Evolutionary conservation across 768 basidiomycete species (phyloP), one percentile per base, ranked within the genome.

Genomic region (Tylopilus rubrobrunneus): DNA sequence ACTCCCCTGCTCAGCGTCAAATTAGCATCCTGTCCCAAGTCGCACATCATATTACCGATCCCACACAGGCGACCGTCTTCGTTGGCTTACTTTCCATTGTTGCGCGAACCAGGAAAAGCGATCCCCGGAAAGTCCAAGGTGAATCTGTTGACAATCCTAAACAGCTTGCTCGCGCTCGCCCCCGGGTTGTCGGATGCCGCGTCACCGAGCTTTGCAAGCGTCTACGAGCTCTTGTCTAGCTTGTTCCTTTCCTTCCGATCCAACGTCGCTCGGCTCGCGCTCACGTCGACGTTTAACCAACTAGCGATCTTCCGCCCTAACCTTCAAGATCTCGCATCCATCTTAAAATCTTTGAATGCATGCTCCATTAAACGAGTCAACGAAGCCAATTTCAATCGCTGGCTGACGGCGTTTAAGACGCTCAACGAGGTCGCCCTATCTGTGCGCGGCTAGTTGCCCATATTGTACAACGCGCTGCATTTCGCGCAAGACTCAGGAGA

Each of bases 371-470:
- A 84, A 61, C 80, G 93, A 8, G 69, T 93, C 33, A 92, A 96
- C 52, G 94, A 98, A 64, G 90, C 94, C 3, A 92, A 98, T 68
- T 98, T 97, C 58, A 89, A 95, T 53, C 79, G 83, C 28, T 86
- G 97, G 2, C 74, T 98, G 3, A 67, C 71, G 1, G 93, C 91
- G 0, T 97, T 92, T 70, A 74, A 81, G 1, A 66, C 65, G 12
- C 72, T 98, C 46, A 96, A 93, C 25, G 92, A 96, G 52, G 93
- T 98, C 72, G 92, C 25, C 25, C 25, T 25, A 25, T 25, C 25
- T 25, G 25, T 25, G 25, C 25, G 25, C 3, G 4, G 5, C 25
- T 25, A 5, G 25, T 5, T 25, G 25, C 25, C 25, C 25, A 25
- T 25, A 25, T 25, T 25, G 25, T 25, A 25, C 25, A 25, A 25